Conservation (phyloP, 352 stramenopile genomes). For the Pythium dissimile region DNA sequence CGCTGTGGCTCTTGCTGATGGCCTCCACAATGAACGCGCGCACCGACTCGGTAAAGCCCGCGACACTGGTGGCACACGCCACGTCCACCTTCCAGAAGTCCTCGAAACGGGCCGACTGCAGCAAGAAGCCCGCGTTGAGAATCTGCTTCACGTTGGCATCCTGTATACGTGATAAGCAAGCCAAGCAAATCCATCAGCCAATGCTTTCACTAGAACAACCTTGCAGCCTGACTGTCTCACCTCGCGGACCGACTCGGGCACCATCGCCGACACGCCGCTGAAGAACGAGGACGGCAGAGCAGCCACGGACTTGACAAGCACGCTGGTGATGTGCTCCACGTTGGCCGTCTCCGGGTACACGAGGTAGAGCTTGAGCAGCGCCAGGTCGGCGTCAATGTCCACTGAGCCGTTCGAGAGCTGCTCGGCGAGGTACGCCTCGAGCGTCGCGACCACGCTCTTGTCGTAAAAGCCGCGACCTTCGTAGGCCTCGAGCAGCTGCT, state of each 20-base stretch:
- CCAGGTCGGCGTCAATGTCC: constrained; percentile 75
- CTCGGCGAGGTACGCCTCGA: constrained; percentile 75
- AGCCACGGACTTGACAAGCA: constrained; percentile 73
- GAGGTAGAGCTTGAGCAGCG: constrained; percentile 82
- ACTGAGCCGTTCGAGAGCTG: constrained; percentile 58
- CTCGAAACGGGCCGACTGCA: constrained; percentile 80
- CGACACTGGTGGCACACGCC: constrained; percentile 52
- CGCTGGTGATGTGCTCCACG: constrained; percentile 54
- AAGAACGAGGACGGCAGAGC: constrained; percentile 73
- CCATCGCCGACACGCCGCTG: constrained; percentile 61
- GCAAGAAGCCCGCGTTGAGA: constrained; percentile 54
- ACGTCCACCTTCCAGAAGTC: constrained; percentile 79
- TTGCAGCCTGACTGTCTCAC: too few relatives aligned
- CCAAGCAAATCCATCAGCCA: background rate
- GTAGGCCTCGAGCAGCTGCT: constrained; percentile 48
- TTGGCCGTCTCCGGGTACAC: constrained; percentile 59
- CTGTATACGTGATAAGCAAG: constrained; percentile 15
- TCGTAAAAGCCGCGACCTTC: constrained; percentile 51
- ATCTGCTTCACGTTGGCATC: constrained; percentile 54
- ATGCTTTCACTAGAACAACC: too few relatives aligned
- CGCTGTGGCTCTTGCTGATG: constrained; percentile 71
- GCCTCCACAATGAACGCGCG: constrained; percentile 73
- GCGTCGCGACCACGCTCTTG: constrained; percentile 34
- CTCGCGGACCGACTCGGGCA: constrained; percentile 59
- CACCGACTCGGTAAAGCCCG: constrained; percentile 68